Conservation (phyloP, 306 rosid species). For the Prunus fruticosa region DNA sequence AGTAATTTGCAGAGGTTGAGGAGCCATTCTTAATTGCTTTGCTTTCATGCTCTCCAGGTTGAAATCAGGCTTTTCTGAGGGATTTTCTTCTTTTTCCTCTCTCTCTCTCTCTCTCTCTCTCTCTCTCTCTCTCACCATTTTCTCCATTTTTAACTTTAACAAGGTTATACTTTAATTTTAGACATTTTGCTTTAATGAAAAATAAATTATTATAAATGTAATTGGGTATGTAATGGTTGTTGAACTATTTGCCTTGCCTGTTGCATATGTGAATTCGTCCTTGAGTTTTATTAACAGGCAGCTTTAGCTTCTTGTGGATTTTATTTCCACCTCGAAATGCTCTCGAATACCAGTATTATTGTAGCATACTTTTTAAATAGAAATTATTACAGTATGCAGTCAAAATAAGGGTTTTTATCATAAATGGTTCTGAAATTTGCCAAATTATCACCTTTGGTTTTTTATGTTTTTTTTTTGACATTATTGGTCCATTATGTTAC, state of each 20-base stretch:
- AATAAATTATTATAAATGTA: too few relatives aligned
- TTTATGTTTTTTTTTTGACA: too few relatives aligned
- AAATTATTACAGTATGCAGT: too few relatives aligned
- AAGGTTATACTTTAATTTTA: background rate
- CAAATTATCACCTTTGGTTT: too few relatives aligned
- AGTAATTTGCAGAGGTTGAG: slow-evolving; percentile 26
- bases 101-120: background rate
- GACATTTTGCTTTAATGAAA: background rate
- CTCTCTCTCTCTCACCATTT: background rate
- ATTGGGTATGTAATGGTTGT: background rate
- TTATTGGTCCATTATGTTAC: too few relatives aligned
- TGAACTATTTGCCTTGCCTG: background rate
- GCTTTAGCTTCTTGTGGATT: too few relatives aligned
- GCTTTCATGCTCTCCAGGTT: slow-evolving; percentile 16
- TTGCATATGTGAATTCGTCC: background rate
- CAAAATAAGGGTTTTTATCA: too few relatives aligned
- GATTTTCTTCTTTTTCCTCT: background rate
- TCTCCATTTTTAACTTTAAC: background rate
- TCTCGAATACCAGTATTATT: too few relatives aligned
- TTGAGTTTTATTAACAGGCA: too few relatives aligned
- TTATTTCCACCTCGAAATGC: too few relatives aligned
- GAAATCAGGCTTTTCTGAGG: slow-evolving; percentile 30
- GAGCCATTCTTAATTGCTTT: slow-evolving; percentile 9
- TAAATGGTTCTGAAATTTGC: too few relatives aligned
- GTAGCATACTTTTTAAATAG: too few relatives aligned